These are phyloP conservation scores for Colletotrichum tofieldiae DNA, from an alignment of 2,329 filamentous ascomycete genomes.

Conservation along the genomic window DNA sequence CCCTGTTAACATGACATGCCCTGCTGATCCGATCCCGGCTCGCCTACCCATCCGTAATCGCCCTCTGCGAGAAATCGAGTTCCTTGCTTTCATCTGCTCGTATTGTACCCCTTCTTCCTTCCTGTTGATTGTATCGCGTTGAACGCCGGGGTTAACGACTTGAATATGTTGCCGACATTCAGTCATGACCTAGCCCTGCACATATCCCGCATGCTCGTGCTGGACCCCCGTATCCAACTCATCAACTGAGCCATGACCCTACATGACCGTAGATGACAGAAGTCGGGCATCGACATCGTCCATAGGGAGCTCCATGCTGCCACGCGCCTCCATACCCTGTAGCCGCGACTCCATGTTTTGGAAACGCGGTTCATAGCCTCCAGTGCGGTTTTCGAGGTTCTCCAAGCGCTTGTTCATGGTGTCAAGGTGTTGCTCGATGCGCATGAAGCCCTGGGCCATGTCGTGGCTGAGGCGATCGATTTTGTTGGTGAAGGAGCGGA, in stretches of 20 bases:
- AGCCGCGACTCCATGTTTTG: conserved; percentile 60
- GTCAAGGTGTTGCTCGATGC: conserved; percentile 66
- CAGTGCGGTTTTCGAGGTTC: conserved; percentile 64
- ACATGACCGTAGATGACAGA: conserved; percentile 61
- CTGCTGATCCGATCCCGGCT: conserved; percentile 22
- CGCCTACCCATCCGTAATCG: conserved; percentile 17
- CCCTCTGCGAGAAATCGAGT: conserved; percentile 7
- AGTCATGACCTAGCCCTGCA: neutral
- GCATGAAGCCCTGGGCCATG: conserved; percentile 66
- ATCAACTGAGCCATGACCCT: conserved; percentile 47
- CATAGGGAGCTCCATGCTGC: conserved; percentile 54
- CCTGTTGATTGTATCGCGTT: neutral
- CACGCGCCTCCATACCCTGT: conserved; percentile 56
- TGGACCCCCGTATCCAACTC: neutral
- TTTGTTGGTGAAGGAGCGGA: conserved; percentile 73
- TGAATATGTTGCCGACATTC: neutral
- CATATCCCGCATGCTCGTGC: neutral
- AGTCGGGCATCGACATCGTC: conserved; percentile 62
- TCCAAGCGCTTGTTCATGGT: conserved; percentile 70
- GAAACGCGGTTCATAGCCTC: conserved; percentile 61
- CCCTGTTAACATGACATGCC: conserved; percentile 35
- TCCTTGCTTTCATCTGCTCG: conserved; percentile 18
- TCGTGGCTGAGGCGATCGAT: conserved; percentile 73
- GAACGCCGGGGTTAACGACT: conserved; percentile 5
- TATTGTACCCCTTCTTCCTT: neutral